Evolutionary conservation across 495 filamentous ascomycete genomes (phyloP), one percentile per base, ranked within the genome.

Genomic region (Cercophora sp.): DNA sequence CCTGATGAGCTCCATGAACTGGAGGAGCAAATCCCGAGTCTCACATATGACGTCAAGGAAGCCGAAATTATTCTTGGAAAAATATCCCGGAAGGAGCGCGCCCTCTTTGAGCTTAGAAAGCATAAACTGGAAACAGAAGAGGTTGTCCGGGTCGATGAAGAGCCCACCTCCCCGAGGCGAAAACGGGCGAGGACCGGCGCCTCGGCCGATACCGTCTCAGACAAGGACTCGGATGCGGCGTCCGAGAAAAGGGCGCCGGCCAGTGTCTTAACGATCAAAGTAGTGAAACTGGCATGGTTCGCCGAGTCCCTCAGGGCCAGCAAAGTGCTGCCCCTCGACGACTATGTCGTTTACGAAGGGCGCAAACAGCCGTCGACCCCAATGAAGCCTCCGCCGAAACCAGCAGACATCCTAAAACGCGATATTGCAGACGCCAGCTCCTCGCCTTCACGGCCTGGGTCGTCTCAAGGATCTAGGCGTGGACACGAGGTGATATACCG

Each of bases 211-310:
- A 42, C 19, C 9, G 48, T 67, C 41, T 62, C 67, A 40, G 54
- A 61, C 19, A 27, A 42, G n/a, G 68, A 67, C 51, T 70, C 69
- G 15, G 68, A 68, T 45, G 74, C 72, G 4, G 66, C 62, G 37
- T 68, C 70, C 1, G 72, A 73, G 8, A 51, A 24, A 13, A 62
- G 24, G 49, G 37, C 37, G 40, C 8, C 18, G 36, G 18, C 23
- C 48, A 19, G 27, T 18, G 15, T 34, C 16, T 66, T 76, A 15
- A 69, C 66, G 2, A 62, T 94, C 55, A 81, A 74, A 48, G 86
- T 96, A 16, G 74, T 93, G 20, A 89, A 81, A 58, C 67, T 93
- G 0, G 70, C 81, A 2, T 97, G 92, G 92, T 76, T 94, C 25
- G 70, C 79, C 6, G 74, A 81, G 20, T 90, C 82, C 9, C 48